phyloP scores from a whole-genome alignment of 148 eudicot species.

The Drosera capensis region DNA sequence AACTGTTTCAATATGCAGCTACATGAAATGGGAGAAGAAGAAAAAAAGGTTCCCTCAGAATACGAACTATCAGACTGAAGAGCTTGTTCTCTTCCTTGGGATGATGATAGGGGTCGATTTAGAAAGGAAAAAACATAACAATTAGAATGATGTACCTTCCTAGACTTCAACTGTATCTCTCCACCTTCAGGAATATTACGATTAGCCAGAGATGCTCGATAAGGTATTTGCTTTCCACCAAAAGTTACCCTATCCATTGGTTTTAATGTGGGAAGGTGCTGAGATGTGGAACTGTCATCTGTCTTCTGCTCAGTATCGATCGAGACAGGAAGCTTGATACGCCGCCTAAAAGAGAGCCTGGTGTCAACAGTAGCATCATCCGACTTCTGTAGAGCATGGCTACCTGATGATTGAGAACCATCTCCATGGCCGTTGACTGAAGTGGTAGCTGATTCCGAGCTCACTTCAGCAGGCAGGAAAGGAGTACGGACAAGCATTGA shows the following conservation, averaged over 20 bases:
- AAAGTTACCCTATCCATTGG: conserved; percentile 44
- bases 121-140: conserved; percentile 5
- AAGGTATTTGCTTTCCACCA: conserved; percentile 81
- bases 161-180: conserved; percentile 31
- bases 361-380: conserved; percentile 88
- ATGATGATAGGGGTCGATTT: neutral
- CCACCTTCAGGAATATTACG: conserved; percentile 34
- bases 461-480: conserved; percentile 49
- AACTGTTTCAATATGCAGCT: conserved; percentile 58
- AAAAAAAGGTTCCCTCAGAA: too few relatives aligned
- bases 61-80: too few relatives aligned
- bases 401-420: conserved; percentile 59
- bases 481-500: conserved; percentile 50
- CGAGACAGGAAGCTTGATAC: conserved; percentile 42
- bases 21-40: too few relatives aligned
- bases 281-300: conserved; percentile 75
- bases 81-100: neutral
- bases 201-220: conserved; percentile 33
- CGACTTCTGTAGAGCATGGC: conserved; percentile 67
- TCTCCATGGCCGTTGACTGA: conserved; percentile 57
- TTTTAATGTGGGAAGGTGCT: conserved; percentile 35
- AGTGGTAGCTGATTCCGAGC: conserved; percentile 95
- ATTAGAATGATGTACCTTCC: conserved; percentile 25
- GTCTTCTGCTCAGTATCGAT: conserved; percentile 60
- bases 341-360: conserved; percentile 51